phyloP scores from a whole-genome alignment of 306 rosid genomes.

The Abrus pulchellus region DNA sequence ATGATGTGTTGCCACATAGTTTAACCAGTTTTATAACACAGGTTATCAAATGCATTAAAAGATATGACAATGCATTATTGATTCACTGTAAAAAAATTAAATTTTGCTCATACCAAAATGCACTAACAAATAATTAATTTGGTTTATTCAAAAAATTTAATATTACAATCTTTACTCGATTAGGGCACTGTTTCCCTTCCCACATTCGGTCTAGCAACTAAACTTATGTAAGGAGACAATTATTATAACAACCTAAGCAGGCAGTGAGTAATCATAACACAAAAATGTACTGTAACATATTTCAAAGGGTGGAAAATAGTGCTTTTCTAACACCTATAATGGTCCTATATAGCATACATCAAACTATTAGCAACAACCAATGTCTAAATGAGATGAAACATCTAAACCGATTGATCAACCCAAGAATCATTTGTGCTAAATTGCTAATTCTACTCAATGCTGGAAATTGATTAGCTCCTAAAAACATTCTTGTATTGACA shows the following conservation, averaged over 20 bases:
- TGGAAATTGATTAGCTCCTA: neutral
- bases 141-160: neutral
- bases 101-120: neutral
- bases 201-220: neutral
- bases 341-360: conserved; percentile 7
- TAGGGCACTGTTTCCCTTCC: conserved; percentile 21
- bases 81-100: too few species aligned
- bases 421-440: neutral
- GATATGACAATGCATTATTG: too few species aligned
- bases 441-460: conserved; percentile 16
- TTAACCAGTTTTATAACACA: too few species aligned
- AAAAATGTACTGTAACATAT: neutral
- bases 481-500: conserved; percentile 12
- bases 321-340: neutral
- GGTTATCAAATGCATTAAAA: too few species aligned
- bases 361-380: neutral
- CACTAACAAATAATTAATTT: neutral
- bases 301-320: neutral
- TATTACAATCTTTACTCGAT: neutral
- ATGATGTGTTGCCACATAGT: too few species aligned
- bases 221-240: neutral
- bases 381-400: conserved; percentile 12
- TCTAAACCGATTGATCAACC: neutral
- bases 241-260: neutral
- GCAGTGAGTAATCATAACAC: neutral